A percentile compares a stretch with the other conserved stretches of the same genome.
These are phyloP conservation scores for Daldinia bambusicola DNA, from an alignment of 495 filamentous ascomycete genomes.

Conservation along the genomic window DNA sequence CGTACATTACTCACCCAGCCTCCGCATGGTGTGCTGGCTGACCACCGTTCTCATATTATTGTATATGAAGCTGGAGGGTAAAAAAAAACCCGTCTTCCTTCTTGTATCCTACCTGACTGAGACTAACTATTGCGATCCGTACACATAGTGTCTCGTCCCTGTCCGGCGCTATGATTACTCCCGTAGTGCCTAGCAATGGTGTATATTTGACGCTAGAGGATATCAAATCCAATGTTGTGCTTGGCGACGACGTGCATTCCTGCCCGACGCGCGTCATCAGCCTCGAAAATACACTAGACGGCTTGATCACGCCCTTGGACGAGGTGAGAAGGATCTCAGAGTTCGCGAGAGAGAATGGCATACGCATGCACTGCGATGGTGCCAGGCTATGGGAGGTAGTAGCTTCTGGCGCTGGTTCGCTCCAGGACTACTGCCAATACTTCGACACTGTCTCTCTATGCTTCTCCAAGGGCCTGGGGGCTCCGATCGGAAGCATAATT, in stretches of 20 bases:
- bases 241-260: slow-evolving; percentile 59
- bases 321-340: slow-evolving; percentile 70
- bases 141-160: slow-evolving; percentile 59
- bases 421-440: slow-evolving; percentile 71
- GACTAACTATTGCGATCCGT: slow-evolving; percentile 20
- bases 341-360: slow-evolving; percentile 71
- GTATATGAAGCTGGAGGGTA: slow-evolving; percentile 78
- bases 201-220: slow-evolving; percentile 77
- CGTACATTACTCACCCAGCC: slow-evolving; percentile 74
- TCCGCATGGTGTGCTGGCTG: slow-evolving; percentile 75
- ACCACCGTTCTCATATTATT: slow-evolving; percentile 73
- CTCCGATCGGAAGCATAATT: slow-evolving; percentile 81
- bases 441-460: slow-evolving; percentile 83
- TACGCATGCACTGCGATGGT: slow-evolving; percentile 82
- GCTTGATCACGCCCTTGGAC: slow-evolving; percentile 74
- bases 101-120: too few relatives aligned
- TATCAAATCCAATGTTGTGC: slow-evolving; percentile 62
- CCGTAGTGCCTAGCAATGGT: slow-evolving; percentile 68
- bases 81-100: slow-evolving; percentile 14
- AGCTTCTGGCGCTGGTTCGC: slow-evolving; percentile 61
- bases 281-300: slow-evolving; percentile 83
- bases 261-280: slow-evolving; percentile 77
- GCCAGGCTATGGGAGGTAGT: slow-evolving; percentile 81
- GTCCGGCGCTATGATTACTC: slow-evolving; percentile 65
- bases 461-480: slow-evolving; percentile 84